Evolutionary conservation across 352 stramenopile species (phyloP), one percentile per base, ranked within the genome.

Genomic region (Phytopythium chamaehyphon): DNA sequence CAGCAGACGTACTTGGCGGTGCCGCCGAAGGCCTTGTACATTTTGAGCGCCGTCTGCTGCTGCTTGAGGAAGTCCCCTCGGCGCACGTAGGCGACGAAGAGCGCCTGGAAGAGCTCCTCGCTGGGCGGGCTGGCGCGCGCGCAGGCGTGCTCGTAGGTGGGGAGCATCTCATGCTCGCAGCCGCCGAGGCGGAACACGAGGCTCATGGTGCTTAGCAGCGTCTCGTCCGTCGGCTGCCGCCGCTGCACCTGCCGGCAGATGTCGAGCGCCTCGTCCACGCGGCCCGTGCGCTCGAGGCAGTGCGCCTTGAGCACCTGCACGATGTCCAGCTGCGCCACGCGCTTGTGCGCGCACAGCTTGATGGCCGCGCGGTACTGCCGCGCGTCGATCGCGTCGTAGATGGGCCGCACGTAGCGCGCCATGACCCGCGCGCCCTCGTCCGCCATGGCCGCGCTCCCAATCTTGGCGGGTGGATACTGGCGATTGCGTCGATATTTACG

Each of bases 1-100:
- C 83, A 94, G 63, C 79, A 89, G 43, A 94, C 68, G 64, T 89
- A 90, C 59, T 88, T 89, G 31, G 76, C 59, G 23, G 75, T 85
- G 26, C 31, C 31, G 24, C 57, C 62, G 46, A 92, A 92, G 1
- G 73, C 60, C 61, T 90, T 90, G 60, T 84, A 90, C 76, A 94
- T 89, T 59, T 92, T 92, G 54, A 92, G 73, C 51, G 81, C 83
- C 15, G 82, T 91, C 54, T 94, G 83, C 66, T 94, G 83, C 60
- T 94, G 83, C 69, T 94, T 90, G 54, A 91, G 75, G 47, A 89
- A 88, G 45, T 73, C 75, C 5, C 78, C 68, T 31, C 74, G 64
- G 9, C 76, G 68, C 33, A 65, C 75, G 52, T 92, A 94, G 15
- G 64, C 66, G 48, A 79, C 66, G 53, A 94, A 94, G 19, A 92